Evolutionary conservation across 2,329 filamentous ascomycete species (phyloP).

Genomic region (Paecilomyces variotii): DNA sequence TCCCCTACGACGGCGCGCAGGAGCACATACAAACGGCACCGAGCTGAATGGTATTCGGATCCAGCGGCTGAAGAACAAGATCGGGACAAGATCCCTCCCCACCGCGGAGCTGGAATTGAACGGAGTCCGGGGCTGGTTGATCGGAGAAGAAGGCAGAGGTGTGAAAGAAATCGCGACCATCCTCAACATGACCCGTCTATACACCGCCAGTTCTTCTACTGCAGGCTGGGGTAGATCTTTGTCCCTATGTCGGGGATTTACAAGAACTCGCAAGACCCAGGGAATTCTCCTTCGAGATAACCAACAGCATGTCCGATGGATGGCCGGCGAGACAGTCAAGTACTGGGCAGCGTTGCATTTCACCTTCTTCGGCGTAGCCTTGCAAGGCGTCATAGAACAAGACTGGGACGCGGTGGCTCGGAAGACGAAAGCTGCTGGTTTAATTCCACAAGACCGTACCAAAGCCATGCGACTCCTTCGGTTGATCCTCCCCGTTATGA

Average conservation of each 20-base stretch:
- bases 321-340: slow-evolving; percentile 32
- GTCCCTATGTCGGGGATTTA: slow-evolving; percentile 34
- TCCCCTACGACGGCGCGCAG: slow-evolving; percentile 45
- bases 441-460: slow-evolving; percentile 13
- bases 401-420: slow-evolving; percentile 10
- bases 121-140: slow-evolving; percentile 55
- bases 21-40: slow-evolving; percentile 6
- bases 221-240: slow-evolving; percentile 32
- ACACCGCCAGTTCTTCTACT: slow-evolving; percentile 33
- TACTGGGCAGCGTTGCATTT: slow-evolving; percentile 31
- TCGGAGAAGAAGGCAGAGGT: slow-evolving; percentile 60
- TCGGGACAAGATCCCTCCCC: slow-evolving; percentile 61
- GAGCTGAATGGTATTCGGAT: slow-evolving; percentile 61
- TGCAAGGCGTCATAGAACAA: slow-evolving; percentile 27
- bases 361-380: slow-evolving; percentile 25
- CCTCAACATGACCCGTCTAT: slow-evolving; percentile 54
- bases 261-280: slow-evolving; percentile 28
- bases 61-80: slow-evolving; percentile 63
- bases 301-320: slow-evolving; percentile 32
- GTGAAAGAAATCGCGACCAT: slow-evolving; percentile 61
- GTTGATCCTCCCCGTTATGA: slow-evolving; percentile 25
- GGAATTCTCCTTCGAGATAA: slow-evolving; percentile 31
- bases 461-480: slow-evolving; percentile 19
- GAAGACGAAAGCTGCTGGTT: background rate
- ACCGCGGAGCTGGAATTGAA: slow-evolving; percentile 64